Base-by-base conservation (phyloP, 2,329 filamentous ascomycete genomes). In the Penicillium thymicola region DNA sequence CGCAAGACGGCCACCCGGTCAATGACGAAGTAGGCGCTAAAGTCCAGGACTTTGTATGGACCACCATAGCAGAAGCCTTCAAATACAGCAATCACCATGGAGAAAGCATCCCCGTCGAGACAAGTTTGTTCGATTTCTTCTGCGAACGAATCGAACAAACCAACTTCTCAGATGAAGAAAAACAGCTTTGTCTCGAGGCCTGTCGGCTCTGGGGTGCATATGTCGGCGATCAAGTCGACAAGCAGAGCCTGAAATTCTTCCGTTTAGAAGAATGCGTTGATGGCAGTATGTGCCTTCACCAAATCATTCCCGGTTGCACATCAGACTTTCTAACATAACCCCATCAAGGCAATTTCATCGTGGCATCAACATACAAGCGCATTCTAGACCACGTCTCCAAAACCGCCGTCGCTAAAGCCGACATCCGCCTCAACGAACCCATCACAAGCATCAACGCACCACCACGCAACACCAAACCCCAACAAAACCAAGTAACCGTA, bases 221-320 rank as follows among this genome's bases (percentile, higher is more conserved):
- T 68, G 81, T 88, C 9, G 85, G 85, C 7, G 83, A 82, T 57
- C 77, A 81, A 0, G 76, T 86, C 30, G 79, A 83, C 62, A 78
- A 72, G 43, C 85, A 88, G 67, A 86, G 83, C 64, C 69, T 88
- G 59, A 84, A 81, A 64, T 88, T 84, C 69, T 86, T 87, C 65
- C 85, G 82, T 76, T 73, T 88, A 28, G 85, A 88, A 65, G 84
- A 87, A 66, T 86, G 83, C 55, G 82, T 87, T 47, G 85, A 87
- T 63, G 85, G 85, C 18, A 77, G 79, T 78, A 40, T 11, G 32
- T 27, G 18, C 21, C 21, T 37, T 41, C 6, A 14, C 57, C 36
- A 23, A 16, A 11, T 16, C 8, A 21, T 10, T 6, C 28, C 28
- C 2, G 2, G 4, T 14, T 21, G 2, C 13, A 46, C 7, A 34